Evolutionary conservation across 1,139 yeast species (phyloP).

Genomic region (Suhomyces panamericanus): DNA sequence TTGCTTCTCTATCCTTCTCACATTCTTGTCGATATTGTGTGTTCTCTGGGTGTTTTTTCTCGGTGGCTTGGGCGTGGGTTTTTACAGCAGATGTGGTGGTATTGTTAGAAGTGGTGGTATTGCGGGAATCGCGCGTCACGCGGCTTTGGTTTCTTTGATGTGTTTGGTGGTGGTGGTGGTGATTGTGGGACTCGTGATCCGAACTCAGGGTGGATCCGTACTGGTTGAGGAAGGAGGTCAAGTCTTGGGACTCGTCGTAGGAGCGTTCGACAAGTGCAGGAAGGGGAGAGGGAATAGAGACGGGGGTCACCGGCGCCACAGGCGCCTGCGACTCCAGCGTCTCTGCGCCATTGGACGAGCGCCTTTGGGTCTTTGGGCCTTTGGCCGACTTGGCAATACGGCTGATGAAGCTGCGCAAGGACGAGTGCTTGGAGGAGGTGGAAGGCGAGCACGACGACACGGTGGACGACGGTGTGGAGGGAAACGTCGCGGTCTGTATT

Average conservation of each 20-base stretch:
- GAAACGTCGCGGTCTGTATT: not conserved
- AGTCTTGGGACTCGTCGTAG: no score
- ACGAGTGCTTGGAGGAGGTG: no score
- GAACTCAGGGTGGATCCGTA: not conserved
- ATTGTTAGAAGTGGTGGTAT: not conserved
- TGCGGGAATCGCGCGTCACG: not conserved
- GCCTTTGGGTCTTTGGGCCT: not conserved
- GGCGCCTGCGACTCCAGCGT: no score
- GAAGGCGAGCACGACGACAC: no score
- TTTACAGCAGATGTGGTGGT: not conserved
- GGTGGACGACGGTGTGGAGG: no score
- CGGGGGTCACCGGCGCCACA: slow-evolving; percentile 1
- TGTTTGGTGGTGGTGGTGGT: no score
- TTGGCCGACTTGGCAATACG: no score
- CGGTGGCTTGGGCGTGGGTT: not conserved
- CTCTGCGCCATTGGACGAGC: slow-evolving; percentile 2
- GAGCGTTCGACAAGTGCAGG: not conserved
- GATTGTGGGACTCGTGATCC: not conserved
- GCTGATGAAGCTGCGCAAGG: no score
- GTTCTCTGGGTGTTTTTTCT: no score
- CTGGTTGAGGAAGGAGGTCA: not conserved
- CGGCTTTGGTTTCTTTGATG: not conserved
- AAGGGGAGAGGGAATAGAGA: slow-evolving; percentile 1
- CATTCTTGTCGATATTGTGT: no score
- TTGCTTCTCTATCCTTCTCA: no score